These are phyloP conservation scores for Colletotrichum liaoningense DNA, from an alignment of 2,329 filamentous ascomycete genomes.

Conservation along the genomic window DNA sequence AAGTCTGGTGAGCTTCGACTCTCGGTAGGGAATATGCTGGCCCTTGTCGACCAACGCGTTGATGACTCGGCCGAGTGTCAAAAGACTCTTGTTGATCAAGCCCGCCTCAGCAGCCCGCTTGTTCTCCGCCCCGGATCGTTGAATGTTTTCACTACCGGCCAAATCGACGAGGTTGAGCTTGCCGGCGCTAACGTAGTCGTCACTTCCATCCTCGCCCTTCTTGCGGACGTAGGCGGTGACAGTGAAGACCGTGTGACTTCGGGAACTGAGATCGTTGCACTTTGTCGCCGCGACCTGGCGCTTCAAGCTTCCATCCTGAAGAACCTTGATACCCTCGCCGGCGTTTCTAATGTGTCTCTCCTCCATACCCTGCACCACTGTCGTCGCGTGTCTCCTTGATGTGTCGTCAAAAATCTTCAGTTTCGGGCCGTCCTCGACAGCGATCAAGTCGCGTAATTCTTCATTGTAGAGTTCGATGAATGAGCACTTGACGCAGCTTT, in stretches of 20 bases:
- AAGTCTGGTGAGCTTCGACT: slow-evolving; percentile 79
- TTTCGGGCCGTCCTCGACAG: slow-evolving; percentile 83
- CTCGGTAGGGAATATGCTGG: slow-evolving; percentile 89
- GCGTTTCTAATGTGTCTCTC: slow-evolving; percentile 92
- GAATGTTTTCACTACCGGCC: slow-evolving; percentile 97
- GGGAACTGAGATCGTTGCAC: slow-evolving; percentile 97
- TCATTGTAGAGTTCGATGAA: slow-evolving; percentile 99
- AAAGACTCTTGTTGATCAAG: slow-evolving; percentile 96
- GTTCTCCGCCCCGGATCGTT: slow-evolving; percentile 96
- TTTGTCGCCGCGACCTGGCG: slow-evolving; percentile 99
- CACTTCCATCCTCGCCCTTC: slow-evolving; percentile 82
- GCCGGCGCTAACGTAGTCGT: slow-evolving; percentile 89
- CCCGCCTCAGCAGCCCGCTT: slow-evolving; percentile 96
- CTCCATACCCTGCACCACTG: slow-evolving; percentile 97
- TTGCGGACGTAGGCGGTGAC: slow-evolving; percentile 92
- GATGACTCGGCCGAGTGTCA: slow-evolving; percentile 95
- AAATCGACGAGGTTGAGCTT: slow-evolving; percentile 97
- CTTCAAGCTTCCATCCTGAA: slow-evolving; percentile 90
- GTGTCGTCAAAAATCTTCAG: slow-evolving; percentile 96
- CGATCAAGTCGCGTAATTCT: slow-evolving; percentile 89
- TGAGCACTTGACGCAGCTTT: slow-evolving; percentile 95
- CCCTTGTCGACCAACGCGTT: slow-evolving; percentile 94
- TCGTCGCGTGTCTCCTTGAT: slow-evolving; percentile 84
- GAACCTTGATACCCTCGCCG: slow-evolving; percentile 85
- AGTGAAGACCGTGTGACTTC: slow-evolving; percentile 97